phyloP scores from a whole-genome alignment of 495 filamentous ascomycete species.

The Ascobolus immersus region DNA sequence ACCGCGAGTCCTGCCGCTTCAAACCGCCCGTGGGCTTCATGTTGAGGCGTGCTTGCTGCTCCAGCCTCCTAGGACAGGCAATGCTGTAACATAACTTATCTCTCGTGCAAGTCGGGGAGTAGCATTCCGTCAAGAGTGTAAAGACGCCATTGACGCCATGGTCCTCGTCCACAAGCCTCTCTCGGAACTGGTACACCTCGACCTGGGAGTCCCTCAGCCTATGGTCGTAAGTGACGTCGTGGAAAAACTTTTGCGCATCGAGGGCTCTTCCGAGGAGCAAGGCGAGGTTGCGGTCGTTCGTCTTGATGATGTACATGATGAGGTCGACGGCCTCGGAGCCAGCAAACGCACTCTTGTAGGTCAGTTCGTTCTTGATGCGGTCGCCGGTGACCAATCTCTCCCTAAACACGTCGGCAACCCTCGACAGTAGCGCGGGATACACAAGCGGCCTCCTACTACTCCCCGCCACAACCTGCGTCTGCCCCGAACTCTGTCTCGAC shows the following conservation, averaged over 20 bases:
- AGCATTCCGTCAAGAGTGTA: conserved; percentile 85
- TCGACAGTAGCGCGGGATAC: conserved; percentile 75
- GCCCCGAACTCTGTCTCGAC: not conserved
- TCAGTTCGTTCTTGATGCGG: conserved; percentile 82
- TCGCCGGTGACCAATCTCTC: conserved; percentile 62
- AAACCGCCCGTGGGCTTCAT: conserved; percentile 74
- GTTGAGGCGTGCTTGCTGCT: conserved; percentile 84
- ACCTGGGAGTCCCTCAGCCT: conserved; percentile 66
- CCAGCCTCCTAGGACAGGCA: conserved; percentile 76
- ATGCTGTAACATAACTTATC: conserved; percentile 96
- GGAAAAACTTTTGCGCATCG: conserved; percentile 98
- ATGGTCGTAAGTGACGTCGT: conserved; percentile 97
- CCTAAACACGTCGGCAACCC: conserved; percentile 71
- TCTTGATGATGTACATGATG: conserved; percentile 83
- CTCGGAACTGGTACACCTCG: conserved; percentile 91
- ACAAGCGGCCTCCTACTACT: conserved; percentile 43
- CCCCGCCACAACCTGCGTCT: conserved; percentile 6
- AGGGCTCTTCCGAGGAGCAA: conserved; percentile 77
- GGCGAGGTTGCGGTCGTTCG: conserved; percentile 82
- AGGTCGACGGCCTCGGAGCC: conserved; percentile 88
- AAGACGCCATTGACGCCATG: conserved; percentile 87
- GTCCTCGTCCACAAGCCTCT: conserved; percentile 68
- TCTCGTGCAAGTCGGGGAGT: conserved; percentile 86
- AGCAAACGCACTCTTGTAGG: conserved; percentile 89
- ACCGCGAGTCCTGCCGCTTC: conserved; percentile 51